phyloP scores from a whole-genome alignment of 2,329 filamentous ascomycete genomes.

The Zymoseptoria passerinii region DNA sequence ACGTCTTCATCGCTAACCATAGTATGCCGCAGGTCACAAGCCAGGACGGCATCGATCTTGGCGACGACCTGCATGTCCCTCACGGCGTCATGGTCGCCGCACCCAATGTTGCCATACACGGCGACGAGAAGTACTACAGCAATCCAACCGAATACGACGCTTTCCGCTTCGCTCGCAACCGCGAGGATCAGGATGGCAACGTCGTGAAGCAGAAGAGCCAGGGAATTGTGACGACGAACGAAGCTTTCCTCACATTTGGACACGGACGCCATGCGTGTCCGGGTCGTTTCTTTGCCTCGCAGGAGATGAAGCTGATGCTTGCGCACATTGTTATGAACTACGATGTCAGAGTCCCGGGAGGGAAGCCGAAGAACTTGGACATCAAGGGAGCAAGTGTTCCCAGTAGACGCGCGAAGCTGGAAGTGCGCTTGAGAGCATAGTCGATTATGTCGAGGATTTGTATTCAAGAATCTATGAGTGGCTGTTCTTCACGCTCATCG shows the following conservation, averaged over 20 bases:
- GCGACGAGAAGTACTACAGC: slow-evolving; percentile 21
- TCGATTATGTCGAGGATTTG: not conserved
- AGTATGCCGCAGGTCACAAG: slow-evolving; percentile 15
- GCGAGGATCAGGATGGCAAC: slow-evolving; percentile 4
- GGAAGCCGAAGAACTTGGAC: slow-evolving; percentile 10
- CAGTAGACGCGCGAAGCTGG: slow-evolving; percentile 7
- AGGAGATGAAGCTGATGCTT: slow-evolving; percentile 41
- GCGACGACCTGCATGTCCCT: slow-evolving; percentile 17
- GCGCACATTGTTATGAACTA: slow-evolving; percentile 36
- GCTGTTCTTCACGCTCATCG: not conserved
- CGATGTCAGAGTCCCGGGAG: slow-evolving; percentile 24
- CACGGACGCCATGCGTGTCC: slow-evolving; percentile 20
- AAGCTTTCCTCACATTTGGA: slow-evolving; percentile 13
- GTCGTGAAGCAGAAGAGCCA: slow-evolving; percentile 9
- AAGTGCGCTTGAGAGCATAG: slow-evolving; percentile 4
- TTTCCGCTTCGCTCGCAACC: slow-evolving; percentile 20
- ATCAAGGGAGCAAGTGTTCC: slow-evolving; percentile 11
- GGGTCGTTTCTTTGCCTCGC: slow-evolving; percentile 40
- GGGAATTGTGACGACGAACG: slow-evolving; percentile 14
- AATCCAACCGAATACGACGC: slow-evolving; percentile 19
- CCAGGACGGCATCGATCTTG: slow-evolving; percentile 17
- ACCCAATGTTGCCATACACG: slow-evolving; percentile 18
- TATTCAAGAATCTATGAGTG: slow-evolving; percentile 1
- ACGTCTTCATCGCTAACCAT: not conserved
- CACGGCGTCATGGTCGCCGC: slow-evolving; percentile 18